Evolutionary conservation across 495 filamentous ascomycete species (phyloP), one percentile per base, ranked within the genome.

Genomic region (Neurospora sp.): DNA sequence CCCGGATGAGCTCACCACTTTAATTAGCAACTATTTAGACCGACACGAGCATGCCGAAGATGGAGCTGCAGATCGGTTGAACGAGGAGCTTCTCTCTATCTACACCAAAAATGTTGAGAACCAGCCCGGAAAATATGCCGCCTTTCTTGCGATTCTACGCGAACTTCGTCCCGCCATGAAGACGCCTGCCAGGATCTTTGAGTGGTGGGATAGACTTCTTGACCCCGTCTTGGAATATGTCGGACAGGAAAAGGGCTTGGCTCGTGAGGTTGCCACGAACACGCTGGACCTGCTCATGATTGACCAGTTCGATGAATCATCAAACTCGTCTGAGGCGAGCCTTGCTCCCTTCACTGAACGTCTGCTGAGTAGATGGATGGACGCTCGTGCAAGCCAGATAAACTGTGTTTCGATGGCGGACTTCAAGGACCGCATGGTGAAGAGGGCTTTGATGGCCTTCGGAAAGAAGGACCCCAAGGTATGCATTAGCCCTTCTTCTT

Each of bases 391-490:
- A 12, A 77, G 81, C 18, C 77, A 82, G 1, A 78, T 81, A 27
- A 81, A 84, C 38, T 81, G 81, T 53, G 78, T 82, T 53, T 76
- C 80, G 16, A 77, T 82, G 14, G 81, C 83, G 40, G 87, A 89
- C 59, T 85, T 87, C 75, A 85, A 84, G 69, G 87, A 87, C 75
- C 82, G 81, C 61, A 86, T 89, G 72, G 75, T 85, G 68, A 87
- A 71, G 81, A 86, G 83, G 76, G 85, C 75, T 8, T 78, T 92
- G 41, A 72, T 92, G 72, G 81, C 83, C 22, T 91, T 87, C 73
- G 90, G 91, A 37, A 88, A 88, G 79, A 89, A 85, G 75, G 86
- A 87, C 69, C 91, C 91, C 8, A 92, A 90, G 85, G 89, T 90
- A 78, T 38, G 81, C 68, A 41, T 35, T 14, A 59, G 47, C 10